Percentiles rank a stretch among this genome's conserved stretches.
phyloP scores from a whole-genome alignment of 2,329 filamentous ascomycete genomes.

The Sporothrix pallida region DNA sequence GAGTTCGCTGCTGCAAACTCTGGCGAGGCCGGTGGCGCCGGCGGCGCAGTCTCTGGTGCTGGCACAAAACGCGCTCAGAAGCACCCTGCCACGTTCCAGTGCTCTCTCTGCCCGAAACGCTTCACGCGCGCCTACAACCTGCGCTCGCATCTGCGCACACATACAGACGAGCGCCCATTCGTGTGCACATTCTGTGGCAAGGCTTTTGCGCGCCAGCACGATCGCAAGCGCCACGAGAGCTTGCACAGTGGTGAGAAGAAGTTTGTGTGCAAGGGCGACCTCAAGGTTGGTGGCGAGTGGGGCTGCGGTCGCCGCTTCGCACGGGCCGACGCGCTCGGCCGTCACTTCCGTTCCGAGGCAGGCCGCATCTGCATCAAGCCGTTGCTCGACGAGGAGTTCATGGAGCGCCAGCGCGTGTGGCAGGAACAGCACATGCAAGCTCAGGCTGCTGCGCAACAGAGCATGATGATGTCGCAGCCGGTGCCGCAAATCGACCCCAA shows the following conservation, averaged over 20 bases:
- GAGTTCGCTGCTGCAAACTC: slow-evolving; percentile 77
- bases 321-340: slow-evolving; percentile 89
- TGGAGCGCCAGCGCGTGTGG: slow-evolving; percentile 77
- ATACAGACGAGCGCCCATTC: slow-evolving; percentile 96
- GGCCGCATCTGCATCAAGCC: slow-evolving; percentile 96
- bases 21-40: slow-evolving; percentile 57
- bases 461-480: slow-evolving; percentile 59
- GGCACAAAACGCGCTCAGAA: slow-evolving; percentile 87
- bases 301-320: slow-evolving; percentile 93
- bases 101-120: slow-evolving; percentile 87
- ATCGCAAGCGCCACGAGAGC: slow-evolving; percentile 95
- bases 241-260: slow-evolving; percentile 98
- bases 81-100: slow-evolving; percentile 96
- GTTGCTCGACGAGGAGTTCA: slow-evolving; percentile 90
- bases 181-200: slow-evolving; percentile 97
- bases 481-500: slow-evolving; percentile 65
- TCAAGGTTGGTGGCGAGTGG: slow-evolving; percentile 84
- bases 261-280: slow-evolving; percentile 91
- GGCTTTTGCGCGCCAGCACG: slow-evolving; percentile 95
- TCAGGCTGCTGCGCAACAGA: slow-evolving; percentile 57
- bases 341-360: slow-evolving; percentile 94
- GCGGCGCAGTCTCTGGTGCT: slow-evolving; percentile 58
- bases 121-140: slow-evolving; percentile 98
- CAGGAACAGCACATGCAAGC: slow-evolving; percentile 73
- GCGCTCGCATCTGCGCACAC: slow-evolving; percentile 90